These are phyloP conservation scores for Hypoxylon sp. DNA, from an alignment of 2,329 filamentous ascomycete species.

Conservation along the genomic window DNA sequence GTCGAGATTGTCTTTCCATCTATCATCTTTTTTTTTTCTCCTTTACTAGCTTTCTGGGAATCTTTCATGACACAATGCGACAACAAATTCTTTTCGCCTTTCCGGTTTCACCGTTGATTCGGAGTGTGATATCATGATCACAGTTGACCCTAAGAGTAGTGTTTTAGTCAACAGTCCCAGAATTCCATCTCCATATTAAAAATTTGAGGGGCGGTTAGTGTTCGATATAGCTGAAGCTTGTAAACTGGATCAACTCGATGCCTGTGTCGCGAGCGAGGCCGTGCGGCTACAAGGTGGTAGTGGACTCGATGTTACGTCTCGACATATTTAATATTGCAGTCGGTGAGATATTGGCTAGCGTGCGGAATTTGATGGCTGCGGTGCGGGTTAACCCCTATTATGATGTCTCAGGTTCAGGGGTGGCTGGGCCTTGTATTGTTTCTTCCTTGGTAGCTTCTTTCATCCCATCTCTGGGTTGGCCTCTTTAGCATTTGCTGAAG, in stretches of 20 bases:
- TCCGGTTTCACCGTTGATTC: not conserved
- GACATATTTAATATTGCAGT: conserved; percentile 2
- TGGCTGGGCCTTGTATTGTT: conserved; percentile 6
- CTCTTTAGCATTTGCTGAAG: conserved; percentile 1
- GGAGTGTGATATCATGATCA: not conserved
- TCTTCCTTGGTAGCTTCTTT: not conserved
- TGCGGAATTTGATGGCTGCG: conserved; percentile 1
- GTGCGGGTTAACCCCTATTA: conserved; percentile 4
- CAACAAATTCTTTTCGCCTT: not conserved
- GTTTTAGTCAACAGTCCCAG: not conserved
- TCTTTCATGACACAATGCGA: not conserved
- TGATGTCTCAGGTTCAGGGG: conserved; percentile 7
- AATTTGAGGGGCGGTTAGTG: not conserved
- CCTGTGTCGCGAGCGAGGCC: not conserved
- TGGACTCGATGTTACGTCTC: not conserved
- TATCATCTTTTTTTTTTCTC: not conserved
- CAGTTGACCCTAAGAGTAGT: not conserved
- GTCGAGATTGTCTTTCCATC: not conserved
- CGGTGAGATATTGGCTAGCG: conserved; percentile 5
- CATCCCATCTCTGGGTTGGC: not conserved
- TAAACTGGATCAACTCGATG: not conserved
- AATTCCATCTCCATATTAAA: not conserved
- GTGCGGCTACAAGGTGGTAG: conserved; percentile 1
- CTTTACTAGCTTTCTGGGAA: not conserved
- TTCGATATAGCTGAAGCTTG: not conserved